A percentile compares a stretch with the other conserved stretches of the same genome.
phyloP scores from a whole-genome alignment of 108 stramenopile genomes.

The Chaetoceros tenuissimus region DNA sequence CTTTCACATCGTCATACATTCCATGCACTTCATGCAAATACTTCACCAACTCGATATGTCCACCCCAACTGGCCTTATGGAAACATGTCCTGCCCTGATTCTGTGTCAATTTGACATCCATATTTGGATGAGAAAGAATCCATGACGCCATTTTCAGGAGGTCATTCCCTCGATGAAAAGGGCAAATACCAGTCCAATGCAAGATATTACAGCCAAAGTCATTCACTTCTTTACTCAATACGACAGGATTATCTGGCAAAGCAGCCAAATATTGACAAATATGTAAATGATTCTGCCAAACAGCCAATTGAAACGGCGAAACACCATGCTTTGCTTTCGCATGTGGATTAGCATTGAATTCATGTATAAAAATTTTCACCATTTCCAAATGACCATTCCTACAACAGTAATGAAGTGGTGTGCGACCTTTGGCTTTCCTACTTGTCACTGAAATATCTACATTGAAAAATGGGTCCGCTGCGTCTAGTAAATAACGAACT shows the following conservation, averaged over 20 bases:
- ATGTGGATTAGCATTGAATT: slow-evolving; percentile 28
- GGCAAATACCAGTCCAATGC: slow-evolving; percentile 74
- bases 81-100: slow-evolving; percentile 55
- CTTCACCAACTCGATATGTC: slow-evolving; percentile 45
- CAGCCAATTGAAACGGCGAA: slow-evolving; percentile 74
- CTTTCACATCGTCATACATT: slow-evolving; percentile 52
- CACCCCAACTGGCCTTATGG: slow-evolving; percentile 84
- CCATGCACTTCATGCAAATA: slow-evolving; percentile 54
- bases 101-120: slow-evolving; percentile 17
- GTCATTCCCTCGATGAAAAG: slow-evolving; percentile 19
- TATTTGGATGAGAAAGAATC: slow-evolving; percentile 24
- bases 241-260: slow-evolving; percentile 23
- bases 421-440: slow-evolving; percentile 47
- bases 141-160: slow-evolving; percentile 2
- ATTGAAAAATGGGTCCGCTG: slow-evolving; percentile 1
- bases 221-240: slow-evolving; percentile 38
- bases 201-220: slow-evolving; percentile 69
- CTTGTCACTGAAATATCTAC: slow-evolving; percentile 7
- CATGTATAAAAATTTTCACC: slow-evolving; percentile 31
- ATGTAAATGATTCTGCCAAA: slow-evolving; percentile 70
- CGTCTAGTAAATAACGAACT: slow-evolving; percentile 15
- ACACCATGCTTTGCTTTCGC: slow-evolving; percentile 52
- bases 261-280: slow-evolving; percentile 55
- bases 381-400: slow-evolving; percentile 62
- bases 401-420: slow-evolving; percentile 76